Evolutionary conservation across 768 basidiomycete genomes (phyloP).

Genomic region (Tylopilus balloui): DNA sequence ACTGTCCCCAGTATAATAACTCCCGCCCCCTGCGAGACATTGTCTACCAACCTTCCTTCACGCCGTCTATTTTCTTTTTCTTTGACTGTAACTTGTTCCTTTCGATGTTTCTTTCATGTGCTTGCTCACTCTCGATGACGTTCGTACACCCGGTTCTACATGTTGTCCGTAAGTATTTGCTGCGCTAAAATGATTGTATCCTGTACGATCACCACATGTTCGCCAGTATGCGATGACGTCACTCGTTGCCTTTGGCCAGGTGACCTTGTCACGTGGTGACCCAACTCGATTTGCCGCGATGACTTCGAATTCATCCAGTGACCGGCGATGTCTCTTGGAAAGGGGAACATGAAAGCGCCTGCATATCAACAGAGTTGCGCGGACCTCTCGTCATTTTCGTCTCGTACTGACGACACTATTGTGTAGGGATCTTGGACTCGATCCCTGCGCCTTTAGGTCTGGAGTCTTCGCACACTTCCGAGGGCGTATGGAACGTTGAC

Average conservation of each 20-base stretch:
- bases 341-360: conserved; percentile 10
- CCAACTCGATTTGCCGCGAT: background rate
- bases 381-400: background rate
- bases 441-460: conserved; percentile 36
- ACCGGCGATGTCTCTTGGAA: conserved; percentile 21
- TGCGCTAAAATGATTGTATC: conserved; percentile 31
- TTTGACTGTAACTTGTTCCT: conserved; percentile 22
- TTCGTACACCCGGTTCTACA: conserved; percentile 21
- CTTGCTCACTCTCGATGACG: conserved; percentile 14
- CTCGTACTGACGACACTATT: background rate
- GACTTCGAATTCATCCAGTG: background rate
- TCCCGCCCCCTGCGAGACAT: conserved; percentile 25
- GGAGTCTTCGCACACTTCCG: background rate
- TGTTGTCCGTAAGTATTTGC: conserved; percentile 32
- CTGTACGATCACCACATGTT: conserved; percentile 18
- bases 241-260: conserved; percentile 1
- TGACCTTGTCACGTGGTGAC: conserved; percentile 18
- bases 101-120: conserved; percentile 23
- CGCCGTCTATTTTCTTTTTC: conserved; percentile 3
- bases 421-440: conserved; percentile 24
- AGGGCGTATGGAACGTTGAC: background rate
- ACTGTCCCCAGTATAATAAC: conserved; percentile 20
- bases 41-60: conserved; percentile 20
- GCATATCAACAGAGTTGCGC: conserved; percentile 22
- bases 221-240: background rate